A percentile compares a stretch with the other conserved stretches of the same genome.
These are phyloP conservation scores for Pistacia atlantica DNA, from an alignment of 345 rosid genomes.

Conservation along the genomic window DNA sequence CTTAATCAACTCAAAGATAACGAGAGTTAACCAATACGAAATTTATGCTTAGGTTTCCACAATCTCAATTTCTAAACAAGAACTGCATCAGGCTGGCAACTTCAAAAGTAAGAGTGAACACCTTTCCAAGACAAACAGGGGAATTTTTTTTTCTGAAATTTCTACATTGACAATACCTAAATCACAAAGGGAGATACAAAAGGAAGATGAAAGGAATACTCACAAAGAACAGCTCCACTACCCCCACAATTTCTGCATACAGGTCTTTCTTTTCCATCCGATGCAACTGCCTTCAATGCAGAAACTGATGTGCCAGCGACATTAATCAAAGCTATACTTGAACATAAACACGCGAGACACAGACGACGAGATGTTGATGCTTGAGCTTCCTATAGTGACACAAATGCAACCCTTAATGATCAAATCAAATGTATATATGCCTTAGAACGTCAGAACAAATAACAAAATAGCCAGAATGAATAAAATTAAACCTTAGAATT, in stretches of 20 bases:
- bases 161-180: no score
- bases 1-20: background rate
- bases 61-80: background rate
- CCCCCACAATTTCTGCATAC: conserved; percentile 84
- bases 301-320: conserved; percentile 43
- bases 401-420: background rate
- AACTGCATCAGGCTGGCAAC: conserved; percentile 1
- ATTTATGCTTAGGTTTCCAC: background rate
- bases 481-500: conserved; percentile 31
- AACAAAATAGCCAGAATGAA: background rate
- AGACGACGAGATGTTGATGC: conserved; percentile 54
- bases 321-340: conserved; percentile 55
- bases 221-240: conserved; percentile 84
- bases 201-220: conserved; percentile 27
- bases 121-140: background rate
- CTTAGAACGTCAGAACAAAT: no score
- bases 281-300: conserved; percentile 43
- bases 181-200: background rate
- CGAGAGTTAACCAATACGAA: background rate
- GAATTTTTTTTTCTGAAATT: background rate
- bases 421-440: no score
- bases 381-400: conserved; percentile 42
- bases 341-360: conserved; percentile 74
- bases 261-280: conserved; percentile 62
- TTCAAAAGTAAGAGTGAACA: background rate